Evolutionary conservation across 495 filamentous ascomycete genomes (phyloP).

Genomic region (Hypomontagnella monticulosa): DNA sequence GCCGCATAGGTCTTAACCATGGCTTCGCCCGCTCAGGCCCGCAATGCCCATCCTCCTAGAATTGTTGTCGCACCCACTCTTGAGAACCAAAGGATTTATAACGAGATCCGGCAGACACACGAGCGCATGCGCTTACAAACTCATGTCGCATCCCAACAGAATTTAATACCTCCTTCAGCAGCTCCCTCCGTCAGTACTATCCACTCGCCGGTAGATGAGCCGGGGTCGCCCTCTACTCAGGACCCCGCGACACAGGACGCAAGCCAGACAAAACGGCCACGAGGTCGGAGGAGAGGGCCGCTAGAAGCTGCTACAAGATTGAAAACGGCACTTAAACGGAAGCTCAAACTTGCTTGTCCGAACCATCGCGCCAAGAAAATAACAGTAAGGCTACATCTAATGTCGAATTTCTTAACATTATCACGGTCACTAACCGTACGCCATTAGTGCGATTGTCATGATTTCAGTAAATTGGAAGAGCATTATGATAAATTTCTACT

Average conservation of each 20-base stretch:
- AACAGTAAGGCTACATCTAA: conserved; percentile 28
- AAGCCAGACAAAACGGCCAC: conserved; percentile 25
- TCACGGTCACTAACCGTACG: conserved; percentile 20
- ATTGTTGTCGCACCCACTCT: conserved; percentile 43
- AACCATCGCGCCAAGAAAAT: conserved; percentile 41
- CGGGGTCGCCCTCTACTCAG: conserved; percentile 14
- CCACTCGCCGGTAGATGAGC: conserved; percentile 38
- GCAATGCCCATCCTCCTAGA: conserved; percentile 9
- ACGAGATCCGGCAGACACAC: conserved; percentile 42
- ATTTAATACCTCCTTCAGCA: conserved; percentile 14
- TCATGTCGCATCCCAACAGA: conserved; percentile 36
- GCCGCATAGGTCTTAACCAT: conserved; percentile 12
- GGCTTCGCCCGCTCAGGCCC: conserved; percentile 19
- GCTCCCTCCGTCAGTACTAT: conserved; percentile 34
- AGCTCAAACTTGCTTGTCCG: conserved; percentile 40
- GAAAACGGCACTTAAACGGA: conserved; percentile 42
- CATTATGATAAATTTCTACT: conserved; percentile 13
- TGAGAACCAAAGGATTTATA: conserved; percentile 51
- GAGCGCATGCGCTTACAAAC: conserved; percentile 35
- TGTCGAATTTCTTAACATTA: not conserved
- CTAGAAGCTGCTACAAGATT: conserved; percentile 33
- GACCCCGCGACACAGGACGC: conserved; percentile 16
- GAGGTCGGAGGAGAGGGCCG: conserved; percentile 43
- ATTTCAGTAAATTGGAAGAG: conserved; percentile 40
- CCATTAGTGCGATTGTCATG: conserved; percentile 43